Percentiles rank a stretch among this genome's conserved stretches.
These are phyloP conservation scores for Dactylellina haptotyla DNA, from an alignment of 2,329 filamentous ascomycete genomes.

Conservation along the genomic window DNA sequence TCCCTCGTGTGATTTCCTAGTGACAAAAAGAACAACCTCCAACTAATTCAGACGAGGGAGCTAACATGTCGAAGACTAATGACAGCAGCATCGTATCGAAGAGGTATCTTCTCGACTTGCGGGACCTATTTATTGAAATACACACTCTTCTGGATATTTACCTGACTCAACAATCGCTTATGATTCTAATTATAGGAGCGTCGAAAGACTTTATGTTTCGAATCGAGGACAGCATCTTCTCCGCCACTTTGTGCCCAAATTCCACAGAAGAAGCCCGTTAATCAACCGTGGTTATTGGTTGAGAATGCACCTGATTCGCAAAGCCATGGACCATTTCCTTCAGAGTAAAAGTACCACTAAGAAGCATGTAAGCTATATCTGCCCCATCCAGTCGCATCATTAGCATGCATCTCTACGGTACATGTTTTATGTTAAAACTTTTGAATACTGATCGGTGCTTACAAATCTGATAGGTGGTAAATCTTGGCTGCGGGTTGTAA, in stretches of 20 bases:
- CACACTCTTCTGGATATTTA: neutral
- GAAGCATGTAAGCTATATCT: conserved; percentile 60
- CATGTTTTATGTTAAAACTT: neutral
- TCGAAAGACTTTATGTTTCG: conserved; percentile 83
- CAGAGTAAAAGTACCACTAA: conserved; percentile 64
- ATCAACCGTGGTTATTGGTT: conserved; percentile 93
- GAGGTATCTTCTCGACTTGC: conserved; percentile 61
- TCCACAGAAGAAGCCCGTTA: conserved; percentile 81
- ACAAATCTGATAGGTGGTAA: conserved; percentile 68
- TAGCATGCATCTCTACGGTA: neutral
- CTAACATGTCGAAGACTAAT: conserved; percentile 72
- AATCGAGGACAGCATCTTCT: conserved; percentile 80
- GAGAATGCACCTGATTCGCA: conserved; percentile 82
- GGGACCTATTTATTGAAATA: neutral
- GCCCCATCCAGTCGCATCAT: neutral
- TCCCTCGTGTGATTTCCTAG: too few relatives aligned
- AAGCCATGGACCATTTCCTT: conserved; percentile 79
- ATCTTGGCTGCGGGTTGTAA: conserved; percentile 90
- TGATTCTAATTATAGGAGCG: conserved; percentile 66
- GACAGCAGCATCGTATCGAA: conserved; percentile 93
- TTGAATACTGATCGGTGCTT: neutral
- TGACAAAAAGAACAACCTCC: too few relatives aligned
- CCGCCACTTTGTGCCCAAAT: conserved; percentile 85
- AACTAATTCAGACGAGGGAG: too few relatives aligned
- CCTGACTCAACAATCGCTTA: neutral